Base-by-base conservation (phyloP, 192 early-diverging fungal genomes). In the Entomortierella chlamydospora region DNA sequence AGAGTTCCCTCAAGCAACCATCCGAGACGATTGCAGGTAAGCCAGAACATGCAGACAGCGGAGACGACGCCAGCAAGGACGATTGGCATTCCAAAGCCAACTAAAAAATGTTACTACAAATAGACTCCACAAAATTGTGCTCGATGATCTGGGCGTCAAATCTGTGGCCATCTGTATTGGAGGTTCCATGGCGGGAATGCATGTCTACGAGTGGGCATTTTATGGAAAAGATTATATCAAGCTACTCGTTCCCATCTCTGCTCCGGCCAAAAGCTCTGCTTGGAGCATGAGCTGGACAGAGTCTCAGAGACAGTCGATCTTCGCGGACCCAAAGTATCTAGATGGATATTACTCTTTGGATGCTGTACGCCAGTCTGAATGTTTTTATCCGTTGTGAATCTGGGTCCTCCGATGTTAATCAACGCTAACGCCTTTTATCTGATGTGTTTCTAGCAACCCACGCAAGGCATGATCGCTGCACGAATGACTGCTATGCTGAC, bases 221-320 rank as follows among this genome's bases (percentile, higher is more conserved):
- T 92, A 93, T 80, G 94, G 93, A 25, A 57, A 67, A 2, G 90
- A 94, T 7, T 97, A 95, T 73, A 94, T 98, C 23, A 89, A 90
- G 20, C 86, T 89, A 51, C 85, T 99, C 52, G 91, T 97, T 30
- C 94, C 95, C 0, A 95, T 99, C 80, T 95, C 97, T 41, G 96
- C 96, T 12, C 94, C 93, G 15, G 94, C 93, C 23, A 87, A 94
- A 57, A 94, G 96, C 83, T 97, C 96, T 33, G 98, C 98, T 2
- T 99, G 98, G 98, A 90, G 96, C 37, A 98, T 99, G 59, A 93
- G 92, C 49, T 99, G 98, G 98, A 92, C 94, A 42, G 98, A 99
- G 81, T 92, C 93, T 10, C 98, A 99, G 86, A 81, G 98, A 59
- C 98, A 98, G 83, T 92, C 94, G 13, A 99, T 99, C 56, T 98